Percentiles rank a stretch among this genome's conserved stretches.
Evolutionary conservation across 164 flowering plant species (phyloP).

Genomic region (Tetracentron sinense): DNA sequence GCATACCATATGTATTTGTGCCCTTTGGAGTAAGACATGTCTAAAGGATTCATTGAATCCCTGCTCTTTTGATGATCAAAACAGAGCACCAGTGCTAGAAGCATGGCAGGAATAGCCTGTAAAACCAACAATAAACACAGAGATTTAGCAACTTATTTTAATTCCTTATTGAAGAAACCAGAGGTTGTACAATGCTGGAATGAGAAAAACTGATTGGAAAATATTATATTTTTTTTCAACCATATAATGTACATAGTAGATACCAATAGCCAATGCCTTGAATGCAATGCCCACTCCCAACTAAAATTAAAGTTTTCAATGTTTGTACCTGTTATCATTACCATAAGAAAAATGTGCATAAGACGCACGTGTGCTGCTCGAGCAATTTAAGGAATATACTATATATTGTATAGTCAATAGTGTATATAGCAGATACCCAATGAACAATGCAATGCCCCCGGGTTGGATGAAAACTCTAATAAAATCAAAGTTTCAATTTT

Average conservation of each 20-base stretch:
- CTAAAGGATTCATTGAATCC: constrained; percentile 43
- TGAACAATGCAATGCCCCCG: not conserved
- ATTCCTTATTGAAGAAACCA: not conserved
- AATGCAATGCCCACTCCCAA: not conserved
- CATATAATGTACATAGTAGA: no score
- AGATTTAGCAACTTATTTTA: not conserved
- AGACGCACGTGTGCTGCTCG: no score
- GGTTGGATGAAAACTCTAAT: not conserved
- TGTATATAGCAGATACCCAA: no score
- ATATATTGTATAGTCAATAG: no score
- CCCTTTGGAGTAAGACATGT: constrained; percentile 49
- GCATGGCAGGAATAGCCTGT: constrained; percentile 98
- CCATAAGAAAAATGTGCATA: no score
- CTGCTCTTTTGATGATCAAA: constrained; percentile 73
- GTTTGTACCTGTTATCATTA: no score
- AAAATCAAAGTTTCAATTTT: not conserved
- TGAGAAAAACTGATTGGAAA: not conserved
- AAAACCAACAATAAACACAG: constrained; percentile 19
- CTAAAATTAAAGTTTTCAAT: no score
- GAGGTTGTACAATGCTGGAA: not conserved
- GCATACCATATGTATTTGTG: constrained; percentile 91
- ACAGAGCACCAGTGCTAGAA: constrained; percentile 82
- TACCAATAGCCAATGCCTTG: no score
- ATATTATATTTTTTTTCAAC: no score
- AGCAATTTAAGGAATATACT: no score